Base-by-base conservation (phyloP, 345 rosid genomes). In the Conringia planisiliqua region DNA sequence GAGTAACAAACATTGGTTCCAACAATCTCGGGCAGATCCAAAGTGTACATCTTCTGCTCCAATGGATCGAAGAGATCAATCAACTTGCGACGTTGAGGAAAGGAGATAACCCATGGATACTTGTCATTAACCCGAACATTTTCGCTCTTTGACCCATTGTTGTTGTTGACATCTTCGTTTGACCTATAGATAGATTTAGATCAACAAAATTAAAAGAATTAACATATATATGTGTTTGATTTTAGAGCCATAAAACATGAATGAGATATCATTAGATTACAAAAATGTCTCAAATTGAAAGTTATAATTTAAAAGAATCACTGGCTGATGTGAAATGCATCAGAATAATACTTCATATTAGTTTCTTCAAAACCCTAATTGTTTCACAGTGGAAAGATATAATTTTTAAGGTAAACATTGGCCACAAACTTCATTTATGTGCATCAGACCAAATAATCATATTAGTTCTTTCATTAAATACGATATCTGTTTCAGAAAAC, bases 91-190 rank as follows among this genome's bases (percentile, higher is more conserved):
- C 27, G 48, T 72, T 78, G 78, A 7, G 91, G 88, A 40, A 88
- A 85, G 73, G 85, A 85, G 90, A 88, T 82, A 39, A 88, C 81
- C 90, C 88, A 86, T 2, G 89, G 89, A 5, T 87, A 72, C 63
- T 84, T 85, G 59, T 81, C 81, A 58, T 75, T 77, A 66, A 85
- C 84, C 57, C 86, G 83, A 16, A 85, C 80, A 36, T 85, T 6
- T 7, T 32, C 8, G 2, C 22, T 56, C 12, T 9, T 2, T 7
- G 18, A 5, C 61, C 0, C 61, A 56, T 56, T 30, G 39, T 56
- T 56, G 20, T 56, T 16, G 6, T 56, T 30, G 62, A 16, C 42
- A 16, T 57, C 40, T 16, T 32, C 22, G 5, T 57, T 57, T 14
- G 40, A 16, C 24, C 62, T 57, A 57, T 16, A 57, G 1, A 16